Evolutionary conservation across 129 eudicot genomes (phyloP).

Genomic region (Chrysanthemum lavandulifolium): DNA sequence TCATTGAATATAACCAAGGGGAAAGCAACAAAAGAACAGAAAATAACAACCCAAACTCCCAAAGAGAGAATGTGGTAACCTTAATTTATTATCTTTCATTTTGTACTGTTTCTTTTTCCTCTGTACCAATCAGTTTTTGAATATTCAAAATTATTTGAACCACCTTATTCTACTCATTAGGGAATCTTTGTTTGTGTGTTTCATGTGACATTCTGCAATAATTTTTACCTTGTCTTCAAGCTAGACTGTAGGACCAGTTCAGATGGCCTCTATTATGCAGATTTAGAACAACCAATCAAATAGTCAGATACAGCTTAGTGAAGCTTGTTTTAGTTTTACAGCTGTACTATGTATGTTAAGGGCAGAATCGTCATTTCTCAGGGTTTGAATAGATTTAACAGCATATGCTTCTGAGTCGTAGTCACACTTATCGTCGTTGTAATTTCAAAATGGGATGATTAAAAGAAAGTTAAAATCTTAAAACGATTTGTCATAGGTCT

Average conservation of each 20-base stretch:
- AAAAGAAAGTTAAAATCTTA: too few relatives aligned
- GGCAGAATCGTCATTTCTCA: conserved; percentile 19
- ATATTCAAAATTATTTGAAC: conserved; percentile 28
- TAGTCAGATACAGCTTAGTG: background rate
- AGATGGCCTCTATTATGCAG: conserved; percentile 21
- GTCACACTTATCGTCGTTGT: background rate
- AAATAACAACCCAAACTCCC: background rate
- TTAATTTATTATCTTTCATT: conserved; percentile 14
- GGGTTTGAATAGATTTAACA: conserved; percentile 3
- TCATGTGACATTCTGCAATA: conserved; percentile 34
- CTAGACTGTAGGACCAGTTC: conserved; percentile 34
- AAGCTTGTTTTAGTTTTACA: conserved; percentile 2
- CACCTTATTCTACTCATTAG: conserved; percentile 22
- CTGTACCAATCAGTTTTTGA: conserved; percentile 24
- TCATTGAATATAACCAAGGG: background rate
- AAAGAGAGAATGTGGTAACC: conserved; percentile 23
- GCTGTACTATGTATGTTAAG: conserved; percentile 18
- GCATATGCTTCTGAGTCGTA: background rate
- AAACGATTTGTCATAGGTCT: too few relatives aligned
- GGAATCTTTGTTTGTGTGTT: conserved; percentile 31
- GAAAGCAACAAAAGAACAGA: conserved; percentile 1
- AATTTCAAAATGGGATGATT: too few relatives aligned
- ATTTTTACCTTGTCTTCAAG: conserved; percentile 15
- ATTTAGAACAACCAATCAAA: conserved; percentile 33
- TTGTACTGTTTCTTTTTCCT: conserved; percentile 25